phyloP scores from a whole-genome alignment of 2,329 filamentous ascomycete genomes.

The Phaeosphaeria sp. region DNA sequence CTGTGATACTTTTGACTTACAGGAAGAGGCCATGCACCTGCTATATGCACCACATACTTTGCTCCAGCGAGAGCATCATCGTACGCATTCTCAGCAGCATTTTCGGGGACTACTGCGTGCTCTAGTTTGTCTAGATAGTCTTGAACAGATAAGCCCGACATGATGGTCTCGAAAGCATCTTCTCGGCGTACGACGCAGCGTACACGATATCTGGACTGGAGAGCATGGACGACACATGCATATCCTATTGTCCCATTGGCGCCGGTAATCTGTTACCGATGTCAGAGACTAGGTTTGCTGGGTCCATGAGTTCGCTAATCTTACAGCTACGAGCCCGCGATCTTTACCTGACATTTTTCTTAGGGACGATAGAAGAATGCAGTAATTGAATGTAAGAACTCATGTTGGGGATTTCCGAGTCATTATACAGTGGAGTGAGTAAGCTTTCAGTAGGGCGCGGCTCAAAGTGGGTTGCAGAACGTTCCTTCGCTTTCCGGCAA shows the following conservation, averaged over 20 bases:
- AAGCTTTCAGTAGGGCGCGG: conserved; percentile 7
- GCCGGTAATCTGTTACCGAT: conserved; percentile 36
- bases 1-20: conserved; percentile 5
- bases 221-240: conserved; percentile 33
- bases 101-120: conserved; percentile 38
- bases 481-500: conserved; percentile 11
- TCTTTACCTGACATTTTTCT: conserved; percentile 17
- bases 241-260: conserved; percentile 47
- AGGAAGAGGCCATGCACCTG: conserved; percentile 43
- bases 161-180: conserved; percentile 32
- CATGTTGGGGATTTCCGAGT: background rate
- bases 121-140: conserved; percentile 27
- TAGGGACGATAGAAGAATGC: background rate
- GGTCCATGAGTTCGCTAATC: background rate
- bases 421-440: background rate
- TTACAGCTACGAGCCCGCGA: conserved; percentile 36
- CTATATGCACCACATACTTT: conserved; percentile 39
- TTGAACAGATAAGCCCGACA: conserved; percentile 35
- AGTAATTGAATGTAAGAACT: background rate
- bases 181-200: conserved; percentile 42
- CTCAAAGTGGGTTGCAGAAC: conserved; percentile 4
- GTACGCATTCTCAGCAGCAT: conserved; percentile 34
- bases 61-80: conserved; percentile 32
- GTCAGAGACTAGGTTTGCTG: conserved; percentile 1
- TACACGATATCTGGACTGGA: conserved; percentile 37